Evolutionary conservation across 2,329 filamentous ascomycete species (phyloP).

Genomic region (Pleoardoris graminearum): DNA sequence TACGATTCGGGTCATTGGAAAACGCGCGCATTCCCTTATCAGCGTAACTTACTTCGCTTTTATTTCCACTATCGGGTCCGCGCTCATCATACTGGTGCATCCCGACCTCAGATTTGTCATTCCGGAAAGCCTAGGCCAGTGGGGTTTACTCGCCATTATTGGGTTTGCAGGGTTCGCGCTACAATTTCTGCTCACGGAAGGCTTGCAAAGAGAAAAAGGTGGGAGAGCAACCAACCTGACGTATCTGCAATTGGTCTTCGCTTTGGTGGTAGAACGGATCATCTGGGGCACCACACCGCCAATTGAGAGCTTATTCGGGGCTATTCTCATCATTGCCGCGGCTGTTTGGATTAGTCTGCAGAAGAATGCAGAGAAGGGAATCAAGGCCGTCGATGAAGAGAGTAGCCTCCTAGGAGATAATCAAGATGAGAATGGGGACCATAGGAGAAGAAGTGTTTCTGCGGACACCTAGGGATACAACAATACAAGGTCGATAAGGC

Average conservation of each 20-base stretch:
- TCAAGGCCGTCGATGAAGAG: conserved; percentile 23
- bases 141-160: conserved; percentile 68
- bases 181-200: conserved; percentile 78
- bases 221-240: conserved; percentile 64
- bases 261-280: conserved; percentile 62
- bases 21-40: conserved; percentile 74
- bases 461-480: not conserved
- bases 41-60: conserved; percentile 79
- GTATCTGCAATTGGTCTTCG: conserved; percentile 69
- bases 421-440: not conserved
- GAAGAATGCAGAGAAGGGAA: conserved; percentile 18
- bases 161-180: conserved; percentile 74
- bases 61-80: conserved; percentile 67
- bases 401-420: conserved; percentile 23
- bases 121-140: conserved; percentile 59
- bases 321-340: conserved; percentile 29
- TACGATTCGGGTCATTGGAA: conserved; percentile 76
- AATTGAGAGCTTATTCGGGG: conserved; percentile 28
- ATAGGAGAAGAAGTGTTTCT: not conserved
- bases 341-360: conserved; percentile 33
- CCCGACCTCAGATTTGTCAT: conserved; percentile 60
- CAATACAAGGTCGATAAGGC: not conserved
- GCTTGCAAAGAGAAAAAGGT: conserved; percentile 69
- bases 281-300: conserved; percentile 51
- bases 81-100: conserved; percentile 58